Evolutionary conservation across 1,284 basidiomycete genomes (phyloP), one percentile per base, ranked within the genome.

Genomic region (Cutaneotrichosporon cutaneum): DNA sequence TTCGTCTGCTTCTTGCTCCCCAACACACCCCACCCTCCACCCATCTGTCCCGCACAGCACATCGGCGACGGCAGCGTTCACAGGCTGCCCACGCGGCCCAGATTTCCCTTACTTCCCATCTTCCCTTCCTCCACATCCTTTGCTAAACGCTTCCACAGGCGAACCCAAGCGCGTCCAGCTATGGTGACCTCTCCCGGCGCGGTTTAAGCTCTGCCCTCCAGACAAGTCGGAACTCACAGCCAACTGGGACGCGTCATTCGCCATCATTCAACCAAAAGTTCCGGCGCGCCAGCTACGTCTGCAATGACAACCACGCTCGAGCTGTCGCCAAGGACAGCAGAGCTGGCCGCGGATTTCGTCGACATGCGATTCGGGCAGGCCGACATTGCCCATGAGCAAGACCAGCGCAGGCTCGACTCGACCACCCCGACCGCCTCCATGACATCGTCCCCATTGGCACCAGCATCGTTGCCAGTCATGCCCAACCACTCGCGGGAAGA

Each of bases 401-500:
- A 14, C 47, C 30, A n/a, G 35, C 57, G 13, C 35, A 51, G 26
- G 11, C 57, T 33, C 4, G 16, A 13, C 13, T 35, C 52, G 14
- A 14, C 32, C 39, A 21, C 57, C 21, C 18, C 7, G 14, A 32
- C 50, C 8, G 48, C 50, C 26, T 39, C 27, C 4, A 27, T 44
- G 9, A 24, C 44, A 11, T 47, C 45, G 5, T 56, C 55, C 22
- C 55, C 55, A 18, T 35, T 45, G 5, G 47, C 35, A 4, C 35
- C 45, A 4, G 26, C 47, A 27, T 51, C 47, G 4, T 22, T 50
- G 18, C 42, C 47, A 22, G 26, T 47, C 11, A 9, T 26, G n/a
- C 39, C 22, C 2, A 16, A 47, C 18, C 58, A 56, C 54, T 32
- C 45, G 10, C 53, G 62, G 21, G 51, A 45, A 27, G 35, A 55